These are phyloP conservation scores for Lepidium sativum DNA, from an alignment of 345 rosid species.

Conservation along the genomic window DNA sequence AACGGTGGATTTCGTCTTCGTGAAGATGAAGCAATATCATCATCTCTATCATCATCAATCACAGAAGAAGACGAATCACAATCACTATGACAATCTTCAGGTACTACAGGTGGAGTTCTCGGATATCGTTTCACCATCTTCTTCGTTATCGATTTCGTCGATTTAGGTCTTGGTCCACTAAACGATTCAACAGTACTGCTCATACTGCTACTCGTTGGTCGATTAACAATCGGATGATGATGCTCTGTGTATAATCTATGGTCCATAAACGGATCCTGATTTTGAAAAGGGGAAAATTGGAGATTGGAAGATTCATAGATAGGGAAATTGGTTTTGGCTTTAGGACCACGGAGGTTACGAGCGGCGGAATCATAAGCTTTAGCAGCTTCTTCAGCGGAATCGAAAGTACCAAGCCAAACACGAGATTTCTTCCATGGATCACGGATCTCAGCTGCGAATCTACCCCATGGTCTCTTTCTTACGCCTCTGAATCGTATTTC, in stretches of 20 bases:
- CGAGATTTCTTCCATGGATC: conserved; percentile 79
- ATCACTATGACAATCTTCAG: conserved; percentile 86
- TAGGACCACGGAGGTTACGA: conserved; percentile 68
- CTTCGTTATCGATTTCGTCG: too few relatives aligned
- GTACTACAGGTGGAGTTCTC: conserved; percentile 51
- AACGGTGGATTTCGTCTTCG: conserved; percentile 36
- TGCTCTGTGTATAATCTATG: conserved; percentile 40
- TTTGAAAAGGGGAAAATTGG: conserved; percentile 16
- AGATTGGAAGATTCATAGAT: too few relatives aligned
- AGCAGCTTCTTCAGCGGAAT: conserved; percentile 90
- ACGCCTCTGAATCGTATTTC: conserved; percentile 89
- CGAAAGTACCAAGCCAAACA: conserved; percentile 93
- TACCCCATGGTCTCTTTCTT: conserved; percentile 82
- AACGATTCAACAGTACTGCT: conserved; percentile 96
- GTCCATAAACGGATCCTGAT: conserved; percentile 35
- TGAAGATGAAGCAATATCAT: conserved; percentile 39
- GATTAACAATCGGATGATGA: conserved; percentile 25
- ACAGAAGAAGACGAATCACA: conserved; percentile 96
- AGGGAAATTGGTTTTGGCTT: conserved; percentile 86
- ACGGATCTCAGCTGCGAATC: conserved; percentile 92
- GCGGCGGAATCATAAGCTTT: conserved; percentile 89
- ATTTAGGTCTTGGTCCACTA: conserved; percentile 80
- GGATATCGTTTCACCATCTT: too few relatives aligned
- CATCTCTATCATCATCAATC: conserved; percentile 49
- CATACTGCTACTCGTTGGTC: conserved; percentile 83